Evolutionary conservation across 176 grass and related monocot species (phyloP).

Genomic region (Juncus effusus): DNA sequence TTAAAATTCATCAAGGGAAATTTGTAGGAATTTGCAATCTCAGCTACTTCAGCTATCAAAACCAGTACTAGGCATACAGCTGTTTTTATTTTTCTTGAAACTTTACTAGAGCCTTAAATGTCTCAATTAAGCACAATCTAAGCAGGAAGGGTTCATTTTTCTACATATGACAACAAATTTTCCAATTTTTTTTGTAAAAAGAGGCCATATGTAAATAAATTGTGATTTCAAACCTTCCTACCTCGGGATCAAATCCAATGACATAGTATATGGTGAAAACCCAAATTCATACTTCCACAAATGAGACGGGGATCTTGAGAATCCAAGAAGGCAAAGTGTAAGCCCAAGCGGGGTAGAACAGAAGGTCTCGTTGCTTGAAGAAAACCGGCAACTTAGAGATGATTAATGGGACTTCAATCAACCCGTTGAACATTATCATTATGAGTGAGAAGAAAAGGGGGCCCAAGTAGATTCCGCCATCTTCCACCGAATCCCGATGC

Average conservation of each 20-base stretch:
- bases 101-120: too few species aligned
- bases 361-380: constrained; percentile 87
- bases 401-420: constrained; percentile 67
- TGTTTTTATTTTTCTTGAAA: too few species aligned
- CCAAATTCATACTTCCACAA: constrained; percentile 71
- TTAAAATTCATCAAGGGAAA: too few species aligned
- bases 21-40: too few species aligned
- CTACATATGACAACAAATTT: neutral
- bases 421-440: constrained; percentile 80
- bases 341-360: constrained; percentile 84
- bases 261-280: constrained; percentile 71
- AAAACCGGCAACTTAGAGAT: constrained; percentile 79
- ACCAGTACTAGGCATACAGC: too few species aligned
- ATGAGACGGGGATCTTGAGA: constrained; percentile 83
- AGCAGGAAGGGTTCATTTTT: neutral
- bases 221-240: constrained; percentile 42
- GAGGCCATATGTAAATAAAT: too few species aligned
- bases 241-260: constrained; percentile 73
- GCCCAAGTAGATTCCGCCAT: constrained; percentile 61
- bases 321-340: constrained; percentile 79
- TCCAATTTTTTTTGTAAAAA: too few species aligned
- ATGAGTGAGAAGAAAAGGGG: constrained; percentile 63
- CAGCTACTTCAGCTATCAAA: too few species aligned
- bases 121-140: neutral
- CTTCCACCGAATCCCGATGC: constrained; percentile 22